Evolutionary conservation across 805 yeast genomes (phyloP).

Genomic region (Yamadazyma sp.): DNA sequence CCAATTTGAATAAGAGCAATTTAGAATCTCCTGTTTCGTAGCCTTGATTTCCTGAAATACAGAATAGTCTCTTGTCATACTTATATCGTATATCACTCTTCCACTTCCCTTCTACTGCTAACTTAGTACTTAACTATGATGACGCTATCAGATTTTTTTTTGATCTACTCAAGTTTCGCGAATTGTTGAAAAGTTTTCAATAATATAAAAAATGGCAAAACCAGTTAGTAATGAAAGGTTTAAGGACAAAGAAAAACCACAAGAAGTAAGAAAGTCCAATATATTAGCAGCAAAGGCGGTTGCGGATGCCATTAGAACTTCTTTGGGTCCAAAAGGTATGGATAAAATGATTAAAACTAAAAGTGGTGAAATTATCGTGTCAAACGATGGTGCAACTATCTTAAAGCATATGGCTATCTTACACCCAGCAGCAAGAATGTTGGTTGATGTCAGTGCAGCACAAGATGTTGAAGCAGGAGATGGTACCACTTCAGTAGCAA

Average conservation of each 20-base stretch:
- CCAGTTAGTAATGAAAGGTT: slow-evolving; percentile 75
- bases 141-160: too few species aligned
- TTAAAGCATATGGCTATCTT: slow-evolving; percentile 93
- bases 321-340: slow-evolving; percentile 99
- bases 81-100: neutral
- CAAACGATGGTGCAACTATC: slow-evolving; percentile 98
- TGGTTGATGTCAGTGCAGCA: slow-evolving; percentile 93
- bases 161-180: slow-evolving; percentile 1
- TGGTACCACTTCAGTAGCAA: slow-evolving; percentile 97
- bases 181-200: slow-evolving; percentile 8
- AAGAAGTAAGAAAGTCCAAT: slow-evolving; percentile 85
- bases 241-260: slow-evolving; percentile 91
- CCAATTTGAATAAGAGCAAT: slow-evolving; percentile 37
- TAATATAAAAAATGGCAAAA: slow-evolving; percentile 11
- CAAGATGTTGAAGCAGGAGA: slow-evolving; percentile 99
- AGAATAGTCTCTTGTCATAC: slow-evolving; percentile 19
- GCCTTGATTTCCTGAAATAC: slow-evolving; percentile 28
- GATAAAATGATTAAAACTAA: slow-evolving; percentile 98
- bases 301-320: slow-evolving; percentile 91
- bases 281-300: slow-evolving; percentile 92
- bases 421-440: slow-evolving; percentile 98
- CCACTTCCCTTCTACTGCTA: neutral
- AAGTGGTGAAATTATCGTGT: slow-evolving; percentile 86
- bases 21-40: slow-evolving; percentile 25
- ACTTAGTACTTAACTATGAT: neutral